phyloP scores from a whole-genome alignment of 2,329 filamentous ascomycete genomes.

The Bretziella fagacearum region DNA sequence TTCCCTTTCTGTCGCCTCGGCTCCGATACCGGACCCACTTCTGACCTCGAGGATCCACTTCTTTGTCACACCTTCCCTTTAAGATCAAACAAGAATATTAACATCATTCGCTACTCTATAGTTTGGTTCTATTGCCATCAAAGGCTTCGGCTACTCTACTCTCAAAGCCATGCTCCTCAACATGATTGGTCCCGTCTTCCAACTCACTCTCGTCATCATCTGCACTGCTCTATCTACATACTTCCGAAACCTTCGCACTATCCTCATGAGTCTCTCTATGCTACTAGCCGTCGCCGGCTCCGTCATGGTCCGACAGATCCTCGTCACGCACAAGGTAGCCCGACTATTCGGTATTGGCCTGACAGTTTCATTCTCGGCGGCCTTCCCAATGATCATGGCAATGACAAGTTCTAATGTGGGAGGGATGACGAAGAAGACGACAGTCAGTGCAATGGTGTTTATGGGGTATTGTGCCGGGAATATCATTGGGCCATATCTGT shows the following conservation, averaged over 20 bases:
- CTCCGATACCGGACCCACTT: not conserved
- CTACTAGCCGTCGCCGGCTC: constrained; percentile 17
- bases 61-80: not conserved
- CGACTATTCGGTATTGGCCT: constrained; percentile 23
- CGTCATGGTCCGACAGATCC: constrained; percentile 18
- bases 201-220: constrained; percentile 18
- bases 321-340: constrained; percentile 16
- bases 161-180: constrained; percentile 15
- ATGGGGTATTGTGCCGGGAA: constrained; percentile 44
- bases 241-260: constrained; percentile 18
- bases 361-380: constrained; percentile 37
- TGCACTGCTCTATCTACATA: constrained; percentile 17
- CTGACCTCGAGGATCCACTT: not conserved
- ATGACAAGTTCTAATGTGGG: constrained; percentile 42
- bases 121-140: constrained; percentile 19
- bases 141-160: constrained; percentile 17
- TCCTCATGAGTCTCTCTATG: constrained; percentile 18
- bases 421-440: constrained; percentile 46
- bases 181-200: constrained; percentile 15
- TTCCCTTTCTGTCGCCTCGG: not conserved
- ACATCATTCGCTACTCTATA: constrained; percentile 15
- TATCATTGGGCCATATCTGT: constrained; percentile 43
- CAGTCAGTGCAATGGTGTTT: constrained; percentile 40
- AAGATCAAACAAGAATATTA: not conserved
- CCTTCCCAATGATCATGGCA: constrained; percentile 31